Evolutionary conservation across 2,329 filamentous ascomycete species (phyloP), one percentile per base, ranked within the genome.

Genomic region (Epichloe coenophiala): DNA sequence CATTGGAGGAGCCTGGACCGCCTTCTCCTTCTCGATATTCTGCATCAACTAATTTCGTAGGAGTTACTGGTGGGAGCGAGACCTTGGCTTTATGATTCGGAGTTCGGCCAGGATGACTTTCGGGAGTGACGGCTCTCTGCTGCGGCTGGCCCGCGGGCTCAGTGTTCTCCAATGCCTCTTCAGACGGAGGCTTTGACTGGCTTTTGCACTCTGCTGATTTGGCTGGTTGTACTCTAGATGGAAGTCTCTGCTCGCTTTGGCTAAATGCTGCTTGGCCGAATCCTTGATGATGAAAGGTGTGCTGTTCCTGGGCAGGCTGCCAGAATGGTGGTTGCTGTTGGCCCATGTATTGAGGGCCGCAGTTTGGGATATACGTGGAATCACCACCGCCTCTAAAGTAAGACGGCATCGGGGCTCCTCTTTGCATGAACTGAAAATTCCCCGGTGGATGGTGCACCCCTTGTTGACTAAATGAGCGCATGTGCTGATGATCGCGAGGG

Each of bases 141-240:
- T 23, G 19, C 27, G 38, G 17, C 39, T 37, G 33, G 3, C 5
- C 37, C 9, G 36, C 12, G 11, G 45, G 37, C 4, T 54, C 55
- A 3, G 49, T 47, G 39, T 54, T 52, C 5, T 49, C 44, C 33
- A 63, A 31, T 0, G 52, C 54, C 43, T 65, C 62, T 40, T 66
- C 64, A 1, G 57, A 57, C 2, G 59, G 56, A 8, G 59, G 59
- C 50, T 67, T 66, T 6, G 60, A 62, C 47, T 62, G 63, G 5
- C 45, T 27, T 41, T 52, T 33, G 27, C 43, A 47, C 27, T 56
- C 54, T 15, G 31, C 33, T 19, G 49, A n/a, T 12, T 54, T 36
- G 4, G 39, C 3, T 12, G 36, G 2, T 36, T 48, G 41, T n/a
- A 15, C 33, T n/a, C 40, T 23, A 5, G 23, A 36, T 13, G 33